Conservation (phyloP, 2,329 filamentous ascomycete genomes). For the Cercospora nicotianae region DNA sequence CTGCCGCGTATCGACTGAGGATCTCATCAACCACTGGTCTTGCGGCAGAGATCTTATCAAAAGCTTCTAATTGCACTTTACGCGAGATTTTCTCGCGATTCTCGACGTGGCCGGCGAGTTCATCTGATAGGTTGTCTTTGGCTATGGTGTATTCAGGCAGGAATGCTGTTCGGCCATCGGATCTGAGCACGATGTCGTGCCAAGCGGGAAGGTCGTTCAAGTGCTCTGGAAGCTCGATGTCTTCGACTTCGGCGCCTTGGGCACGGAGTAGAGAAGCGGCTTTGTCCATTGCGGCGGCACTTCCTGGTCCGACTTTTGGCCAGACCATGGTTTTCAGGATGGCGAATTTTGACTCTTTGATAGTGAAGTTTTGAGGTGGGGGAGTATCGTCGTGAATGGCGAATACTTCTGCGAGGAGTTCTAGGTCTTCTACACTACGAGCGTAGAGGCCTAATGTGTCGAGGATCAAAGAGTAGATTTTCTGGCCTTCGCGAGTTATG, state of each 20-base stretch:
- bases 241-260: conserved; percentile 58
- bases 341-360: conserved; percentile 56
- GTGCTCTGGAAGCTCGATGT: conserved; percentile 54
- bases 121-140: conserved; percentile 50
- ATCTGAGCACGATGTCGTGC: conserved; percentile 53
- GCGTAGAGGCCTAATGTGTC: conserved; percentile 65
- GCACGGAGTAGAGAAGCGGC: conserved; percentile 38
- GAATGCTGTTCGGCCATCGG: conserved; percentile 57
- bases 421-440: conserved; percentile 58
- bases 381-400: conserved; percentile 48
- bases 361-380: conserved; percentile 28
- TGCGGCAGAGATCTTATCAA: conserved; percentile 56
- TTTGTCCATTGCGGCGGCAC: conserved; percentile 39
- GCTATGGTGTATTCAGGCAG: conserved; percentile 54
- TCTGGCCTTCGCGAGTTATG: conserved; percentile 62
- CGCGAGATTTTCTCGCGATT: conserved; percentile 48
- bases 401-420: conserved; percentile 58
- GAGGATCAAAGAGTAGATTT: conserved; percentile 58
- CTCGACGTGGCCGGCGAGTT: conserved; percentile 54
- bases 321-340: conserved; percentile 58
- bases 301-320: conserved; percentile 41
- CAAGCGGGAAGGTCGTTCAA: conserved; percentile 54
- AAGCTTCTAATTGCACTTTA: conserved; percentile 53
- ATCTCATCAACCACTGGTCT: conserved; percentile 58
- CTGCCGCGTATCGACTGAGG: conserved; percentile 53